Evolutionary conservation across 2,329 filamentous ascomycete species (phyloP), one percentile per base, ranked within the genome.

Genomic region (Alternaria postmessia): DNA sequence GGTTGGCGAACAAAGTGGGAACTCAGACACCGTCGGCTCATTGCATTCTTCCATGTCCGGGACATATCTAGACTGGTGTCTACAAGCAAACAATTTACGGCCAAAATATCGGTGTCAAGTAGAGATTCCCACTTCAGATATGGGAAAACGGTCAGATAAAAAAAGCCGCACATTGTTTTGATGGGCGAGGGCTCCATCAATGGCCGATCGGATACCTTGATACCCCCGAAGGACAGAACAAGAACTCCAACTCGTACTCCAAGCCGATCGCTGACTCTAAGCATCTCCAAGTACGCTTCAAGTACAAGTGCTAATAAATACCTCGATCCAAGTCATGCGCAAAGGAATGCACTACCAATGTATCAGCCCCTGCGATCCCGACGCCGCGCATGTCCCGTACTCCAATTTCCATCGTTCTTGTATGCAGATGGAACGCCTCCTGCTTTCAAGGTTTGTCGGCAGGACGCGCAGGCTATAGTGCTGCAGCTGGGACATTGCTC

Each of bases 401-500:
- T 34, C 46, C 46, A n/a, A 6, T 28, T 5, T 3, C 34, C n/a
- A 24, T 20, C 16, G 24, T 26, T 39, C 4, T 41, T 6, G 28
- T 56, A 14, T 7, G 20, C 24, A 18, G 14, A 28, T n/a, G 53
- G 51, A 12, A 32, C 26, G 16, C 32, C 28, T 26, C 54, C 54
- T 8, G 24, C 2, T 34, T 36, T 41, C 32, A 56, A 32, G 5
- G 14, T 22, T 0, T 46, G 22, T 20, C 43, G 38, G n/a, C 54
- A 57, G 4, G 47, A 16, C 3, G 12, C 38, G 9, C 55, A 57
- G 6, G 47, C 39, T 5, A 32, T 46, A 24, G 32, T 53, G 18
- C 8, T n/a, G 47, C 55, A 57, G 16, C 39, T 20, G 8, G 39
- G 48, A 46, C 55, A 57, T 20, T 53, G 47, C n/a, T 22, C n/a